phyloP scores from a whole-genome alignment of 352 stramenopile genomes.

The Phytopythium helicoides region DNA sequence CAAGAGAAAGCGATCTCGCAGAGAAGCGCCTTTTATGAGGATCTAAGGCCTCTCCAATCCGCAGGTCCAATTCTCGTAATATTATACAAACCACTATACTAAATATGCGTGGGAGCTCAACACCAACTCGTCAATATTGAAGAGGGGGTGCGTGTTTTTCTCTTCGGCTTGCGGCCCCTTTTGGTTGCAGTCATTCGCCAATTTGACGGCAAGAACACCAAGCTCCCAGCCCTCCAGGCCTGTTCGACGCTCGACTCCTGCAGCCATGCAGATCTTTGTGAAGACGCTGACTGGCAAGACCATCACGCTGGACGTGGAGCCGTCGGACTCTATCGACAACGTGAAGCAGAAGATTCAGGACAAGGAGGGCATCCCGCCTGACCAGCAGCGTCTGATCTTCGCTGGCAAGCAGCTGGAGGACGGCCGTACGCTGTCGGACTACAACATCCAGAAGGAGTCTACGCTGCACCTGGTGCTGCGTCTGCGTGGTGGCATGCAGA shows the following conservation, averaged over 20 bases:
- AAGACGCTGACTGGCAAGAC: slow-evolving; percentile 87
- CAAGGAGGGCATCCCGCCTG: slow-evolving; percentile 90
- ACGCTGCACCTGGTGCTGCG: slow-evolving; percentile 92
- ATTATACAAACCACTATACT: neutral
- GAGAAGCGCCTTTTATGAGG: neutral
- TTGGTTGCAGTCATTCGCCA: slow-evolving; percentile 4
- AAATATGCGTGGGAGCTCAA: too few species aligned
- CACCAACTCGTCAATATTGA: slow-evolving; percentile 1
- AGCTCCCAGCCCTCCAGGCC: neutral
- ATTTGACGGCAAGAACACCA: slow-evolving; percentile 5
- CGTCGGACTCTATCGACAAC: slow-evolving; percentile 1
- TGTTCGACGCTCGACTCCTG: neutral
- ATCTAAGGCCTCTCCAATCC: neutral
- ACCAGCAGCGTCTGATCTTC: slow-evolving; percentile 96
- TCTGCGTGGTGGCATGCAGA: slow-evolving; percentile 52
- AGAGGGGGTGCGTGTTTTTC: slow-evolving; percentile 6
- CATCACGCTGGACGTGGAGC: slow-evolving; percentile 18
- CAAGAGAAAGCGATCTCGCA: neutral
- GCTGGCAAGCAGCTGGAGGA: slow-evolving; percentile 94
- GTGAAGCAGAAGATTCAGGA: slow-evolving; percentile 96
- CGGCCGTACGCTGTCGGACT: slow-evolving; percentile 87
- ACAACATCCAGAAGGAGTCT: slow-evolving; percentile 95
- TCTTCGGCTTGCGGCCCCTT: neutral
- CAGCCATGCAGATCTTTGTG: slow-evolving; percentile 55
- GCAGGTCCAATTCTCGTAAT: neutral